Evolutionary conservation across 2,329 filamentous ascomycete species (phyloP).

Genomic region (Ophiocordyceps australis): DNA sequence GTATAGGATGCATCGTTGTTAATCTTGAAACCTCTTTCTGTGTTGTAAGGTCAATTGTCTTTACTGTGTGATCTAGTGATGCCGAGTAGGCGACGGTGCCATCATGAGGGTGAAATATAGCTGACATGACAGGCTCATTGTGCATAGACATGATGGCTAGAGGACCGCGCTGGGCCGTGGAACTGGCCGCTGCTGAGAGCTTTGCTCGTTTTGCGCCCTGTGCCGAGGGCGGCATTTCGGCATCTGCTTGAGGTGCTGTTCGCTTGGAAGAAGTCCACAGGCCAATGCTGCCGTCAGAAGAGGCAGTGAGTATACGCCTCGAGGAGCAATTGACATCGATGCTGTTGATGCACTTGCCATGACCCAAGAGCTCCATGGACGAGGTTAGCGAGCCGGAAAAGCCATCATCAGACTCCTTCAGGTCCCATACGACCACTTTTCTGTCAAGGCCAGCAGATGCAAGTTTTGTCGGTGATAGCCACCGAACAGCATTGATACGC

Average conservation of each 20-base stretch:
- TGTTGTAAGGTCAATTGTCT: constrained; percentile 82
- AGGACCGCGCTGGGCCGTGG: constrained; percentile 57
- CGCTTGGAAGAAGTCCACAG: constrained; percentile 74
- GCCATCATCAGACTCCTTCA: constrained; percentile 45
- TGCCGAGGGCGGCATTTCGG: constrained; percentile 47
- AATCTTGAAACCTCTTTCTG: constrained; percentile 61
- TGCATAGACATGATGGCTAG: constrained; percentile 57
- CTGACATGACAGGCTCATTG: constrained; percentile 56
- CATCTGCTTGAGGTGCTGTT: constrained; percentile 55
- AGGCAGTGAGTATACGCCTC: constrained; percentile 69
- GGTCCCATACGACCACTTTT: constrained; percentile 81
- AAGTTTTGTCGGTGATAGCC: constrained; percentile 60
- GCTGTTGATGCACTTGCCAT: constrained; percentile 55
- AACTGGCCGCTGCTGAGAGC: constrained; percentile 20
- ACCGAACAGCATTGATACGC: constrained; percentile 67
- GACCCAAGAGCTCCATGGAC: constrained; percentile 67
- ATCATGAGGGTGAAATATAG: constrained; percentile 72
- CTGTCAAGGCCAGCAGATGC: constrained; percentile 73
- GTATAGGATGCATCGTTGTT: constrained; percentile 66
- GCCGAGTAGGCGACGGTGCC: constrained; percentile 79
- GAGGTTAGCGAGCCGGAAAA: constrained; percentile 48
- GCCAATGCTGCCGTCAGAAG: constrained; percentile 67
- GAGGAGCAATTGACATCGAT: constrained; percentile 57
- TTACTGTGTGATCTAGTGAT: constrained; percentile 79
- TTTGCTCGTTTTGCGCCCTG: constrained; percentile 64